These are phyloP conservation scores for Penicillium sp. DNA, from an alignment of 2,329 filamentous ascomycete species.

Conservation along the genomic window DNA sequence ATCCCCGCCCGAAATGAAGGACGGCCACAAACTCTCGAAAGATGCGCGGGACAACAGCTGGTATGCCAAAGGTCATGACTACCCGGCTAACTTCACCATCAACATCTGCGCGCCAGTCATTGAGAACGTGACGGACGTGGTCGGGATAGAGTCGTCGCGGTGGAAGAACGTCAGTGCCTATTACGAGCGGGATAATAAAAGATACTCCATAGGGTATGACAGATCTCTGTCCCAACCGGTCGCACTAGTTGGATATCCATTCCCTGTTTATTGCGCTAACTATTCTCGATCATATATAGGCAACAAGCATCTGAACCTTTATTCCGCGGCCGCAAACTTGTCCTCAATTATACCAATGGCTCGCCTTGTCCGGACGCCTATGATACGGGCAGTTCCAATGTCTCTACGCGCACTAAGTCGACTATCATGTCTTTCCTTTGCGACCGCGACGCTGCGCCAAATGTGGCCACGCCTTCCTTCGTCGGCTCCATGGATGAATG, in stretches of 20 bases:
- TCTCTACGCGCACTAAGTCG: constrained; percentile 57
- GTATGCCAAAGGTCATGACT: constrained; percentile 50
- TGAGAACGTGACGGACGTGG: constrained; percentile 46
- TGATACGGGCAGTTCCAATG: constrained; percentile 24
- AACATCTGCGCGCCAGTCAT: constrained; percentile 52
- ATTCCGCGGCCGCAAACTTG: constrained; percentile 58
- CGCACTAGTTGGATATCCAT: background rate
- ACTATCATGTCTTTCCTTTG: constrained; percentile 91
- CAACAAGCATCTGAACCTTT: constrained; percentile 46
- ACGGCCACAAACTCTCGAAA: constrained; percentile 40
- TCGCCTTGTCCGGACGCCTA: constrained; percentile 60
- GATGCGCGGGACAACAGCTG: constrained; percentile 46
- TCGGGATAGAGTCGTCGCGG: constrained; percentile 40
- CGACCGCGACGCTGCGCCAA: constrained; percentile 72
- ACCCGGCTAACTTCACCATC: constrained; percentile 50
- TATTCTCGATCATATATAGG: constrained; percentile 23
- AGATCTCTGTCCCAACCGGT: background rate
- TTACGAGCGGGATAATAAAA: constrained; percentile 44
- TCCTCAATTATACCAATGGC: constrained; percentile 73
- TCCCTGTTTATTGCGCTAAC: background rate
- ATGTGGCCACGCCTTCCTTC: constrained; percentile 72
- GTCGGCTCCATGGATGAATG: constrained; percentile 88
- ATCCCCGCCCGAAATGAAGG: constrained; percentile 44
- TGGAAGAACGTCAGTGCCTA: constrained; percentile 51
- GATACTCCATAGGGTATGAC: constrained; percentile 48